Base-by-base conservation (phyloP, 441 rosid genomes). In the Geranium incanum region DNA sequence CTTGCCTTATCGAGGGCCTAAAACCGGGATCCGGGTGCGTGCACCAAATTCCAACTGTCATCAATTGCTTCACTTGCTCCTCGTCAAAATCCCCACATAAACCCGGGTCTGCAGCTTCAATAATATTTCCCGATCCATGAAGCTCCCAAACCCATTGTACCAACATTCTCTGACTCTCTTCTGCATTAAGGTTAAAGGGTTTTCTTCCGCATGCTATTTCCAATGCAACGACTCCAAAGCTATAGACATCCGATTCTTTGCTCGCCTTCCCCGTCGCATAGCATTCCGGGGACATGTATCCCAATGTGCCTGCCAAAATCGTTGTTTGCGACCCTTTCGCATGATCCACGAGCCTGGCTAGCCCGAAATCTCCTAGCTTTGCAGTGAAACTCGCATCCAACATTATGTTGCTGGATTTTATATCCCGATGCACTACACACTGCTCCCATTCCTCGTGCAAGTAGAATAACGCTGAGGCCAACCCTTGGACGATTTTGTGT, bases 311-410 rank as follows among this genome's bases (percentile, higher is more conserved):
- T 50, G 59, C 59, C 59, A 50, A 50, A 11, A 11, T 4, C 15
- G 59, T 50, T 13, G 59, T 50, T 13, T 50, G 59, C 0, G 15
- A 50, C 59, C 59, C 59, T 50, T 50, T 50, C 0, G 59, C n/a
- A 12, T 45, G 52, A 0, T 45, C 52, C 52, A 45, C 52, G 12
- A 45, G n/a, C 52, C 52, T 45, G 0, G 59, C 59, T 4, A 50
- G 13, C 59, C 59, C 59, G 59, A 50, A 50, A 50, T 50, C 59
- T 16, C 59, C 59, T 3, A 50, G 59, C 59, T 50, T 50, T 50
- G 59, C 59, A 50, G n/a, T 50, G 59, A 50, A 50, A 4, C 15
- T n/a, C 15, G 59, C 12, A 13, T 50, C 59, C 59, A 50, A 13
- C 59, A 45, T 45, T 45, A 45, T 45, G 52, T 45, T 45, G 52